Conservation (phyloP, 2,329 filamentous ascomycete genomes). For the Phialemonium atrogriseum region DNA sequence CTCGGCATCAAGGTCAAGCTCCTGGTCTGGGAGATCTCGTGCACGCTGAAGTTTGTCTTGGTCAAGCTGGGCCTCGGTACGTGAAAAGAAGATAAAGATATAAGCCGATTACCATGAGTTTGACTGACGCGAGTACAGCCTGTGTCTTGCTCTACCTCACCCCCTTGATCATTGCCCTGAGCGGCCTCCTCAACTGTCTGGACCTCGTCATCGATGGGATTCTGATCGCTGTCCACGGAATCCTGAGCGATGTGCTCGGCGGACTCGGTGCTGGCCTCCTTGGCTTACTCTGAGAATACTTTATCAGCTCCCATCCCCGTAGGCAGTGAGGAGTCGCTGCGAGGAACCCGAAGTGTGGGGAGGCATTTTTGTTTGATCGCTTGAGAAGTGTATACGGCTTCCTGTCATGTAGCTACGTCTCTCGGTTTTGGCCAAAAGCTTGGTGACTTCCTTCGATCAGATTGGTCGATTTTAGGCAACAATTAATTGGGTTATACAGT, state of each 20-base stretch:
- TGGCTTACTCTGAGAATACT: no score
- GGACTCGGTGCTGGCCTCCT: slow-evolving; percentile 11
- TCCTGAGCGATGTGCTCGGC: slow-evolving; percentile 13
- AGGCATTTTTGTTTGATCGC: no score
- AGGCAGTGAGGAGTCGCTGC: no score
- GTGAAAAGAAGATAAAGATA: no score
- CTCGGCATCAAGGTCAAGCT: slow-evolving; percentile 13
- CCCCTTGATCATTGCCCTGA: slow-evolving; percentile 16
- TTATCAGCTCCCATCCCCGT: no score
- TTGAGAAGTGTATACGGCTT: no score
- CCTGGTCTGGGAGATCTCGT: slow-evolving; percentile 16
- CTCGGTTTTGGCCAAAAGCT: no score
- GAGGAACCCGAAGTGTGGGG: no score
- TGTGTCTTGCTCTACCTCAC: slow-evolving; percentile 13
- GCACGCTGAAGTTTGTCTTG: slow-evolving; percentile 17
- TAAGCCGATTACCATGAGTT: background rate
- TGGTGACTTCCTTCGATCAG: no score
- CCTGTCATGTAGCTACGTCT: no score
- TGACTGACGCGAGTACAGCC: slow-evolving; percentile 6
- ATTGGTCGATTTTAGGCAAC: no score
- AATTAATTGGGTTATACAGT: no score
- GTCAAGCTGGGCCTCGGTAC: slow-evolving; percentile 19
- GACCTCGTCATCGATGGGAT: slow-evolving; percentile 16
- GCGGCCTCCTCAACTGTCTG: slow-evolving; percentile 14
- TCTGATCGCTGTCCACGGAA: slow-evolving; percentile 13